These are phyloP conservation scores for Candida andamanensis DNA, from an alignment of 805 yeast genomes.

Conservation along the genomic window DNA sequence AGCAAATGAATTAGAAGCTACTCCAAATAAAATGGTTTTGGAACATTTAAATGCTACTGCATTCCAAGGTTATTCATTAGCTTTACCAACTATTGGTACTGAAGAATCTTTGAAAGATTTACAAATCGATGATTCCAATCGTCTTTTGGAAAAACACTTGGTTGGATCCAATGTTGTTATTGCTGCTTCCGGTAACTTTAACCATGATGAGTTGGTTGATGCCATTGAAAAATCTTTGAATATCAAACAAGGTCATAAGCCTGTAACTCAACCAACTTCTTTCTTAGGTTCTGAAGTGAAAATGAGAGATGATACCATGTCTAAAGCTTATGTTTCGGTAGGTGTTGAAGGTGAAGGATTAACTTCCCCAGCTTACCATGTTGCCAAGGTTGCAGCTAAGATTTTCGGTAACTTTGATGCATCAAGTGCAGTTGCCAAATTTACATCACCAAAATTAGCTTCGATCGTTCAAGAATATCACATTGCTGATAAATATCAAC, in stretches of 20 bases:
- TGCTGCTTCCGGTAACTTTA: conserved; percentile 65
- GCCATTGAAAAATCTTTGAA: conserved; percentile 51
- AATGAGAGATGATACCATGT: conserved; percentile 82
- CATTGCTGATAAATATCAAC: conserved; percentile 65
- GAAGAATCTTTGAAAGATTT: conserved; percentile 56
- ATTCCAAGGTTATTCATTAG: conserved; percentile 79
- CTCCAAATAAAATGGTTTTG: conserved; percentile 51
- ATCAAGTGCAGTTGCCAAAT: conserved; percentile 45
- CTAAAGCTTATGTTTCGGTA: conserved; percentile 72
- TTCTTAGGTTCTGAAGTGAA: conserved; percentile 85
- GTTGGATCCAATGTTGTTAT: conserved; percentile 63
- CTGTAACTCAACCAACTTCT: conserved; percentile 45
- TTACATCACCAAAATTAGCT: conserved; percentile 63
- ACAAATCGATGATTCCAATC: conserved; percentile 51
- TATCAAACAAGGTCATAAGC: conserved; percentile 48
- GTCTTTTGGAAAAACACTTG: conserved; percentile 52
- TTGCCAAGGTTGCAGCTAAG: conserved; percentile 69
- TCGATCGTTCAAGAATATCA: conserved; percentile 67
- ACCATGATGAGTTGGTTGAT: conserved; percentile 65
- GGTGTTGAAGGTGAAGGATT: conserved; percentile 71
- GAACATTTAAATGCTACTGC: conserved; percentile 82
- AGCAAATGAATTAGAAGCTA: conserved; percentile 52
- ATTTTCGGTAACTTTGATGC: conserved; percentile 52
- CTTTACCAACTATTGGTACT: conserved; percentile 74
- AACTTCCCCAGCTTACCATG: conserved; percentile 58